A percentile compares a stretch with the other conserved stretches of the same genome.
These are phyloP conservation scores for Plicaturopsis crispa DNA, from an alignment of 768 basidiomycete genomes.

Conservation along the genomic window DNA sequence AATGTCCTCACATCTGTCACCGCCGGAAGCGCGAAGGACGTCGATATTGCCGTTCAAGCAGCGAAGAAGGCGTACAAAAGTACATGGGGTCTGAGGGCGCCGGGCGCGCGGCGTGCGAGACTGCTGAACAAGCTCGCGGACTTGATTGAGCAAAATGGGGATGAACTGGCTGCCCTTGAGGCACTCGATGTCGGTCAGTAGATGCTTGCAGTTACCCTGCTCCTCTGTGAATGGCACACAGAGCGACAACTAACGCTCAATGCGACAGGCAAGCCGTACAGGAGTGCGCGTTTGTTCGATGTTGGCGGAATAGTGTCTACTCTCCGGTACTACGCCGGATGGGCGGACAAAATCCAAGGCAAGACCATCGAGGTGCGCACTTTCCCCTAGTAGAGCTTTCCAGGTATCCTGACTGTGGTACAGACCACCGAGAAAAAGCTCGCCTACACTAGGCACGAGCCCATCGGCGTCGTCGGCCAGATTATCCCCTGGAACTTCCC, in stretches of 20 bases:
- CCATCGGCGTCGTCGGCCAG: conserved; percentile 46
- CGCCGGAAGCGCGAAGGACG: conserved; percentile 48
- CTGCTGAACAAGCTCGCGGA: conserved; percentile 42
- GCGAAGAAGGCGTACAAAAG: conserved; percentile 38
- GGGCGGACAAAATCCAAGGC: conserved; percentile 50
- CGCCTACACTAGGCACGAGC: conserved; percentile 55
- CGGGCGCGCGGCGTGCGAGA: conserved; percentile 29
- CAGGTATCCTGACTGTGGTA: not conserved
- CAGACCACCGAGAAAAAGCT: conserved; percentile 25
- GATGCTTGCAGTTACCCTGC: not conserved
- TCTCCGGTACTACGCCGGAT: conserved; percentile 50
- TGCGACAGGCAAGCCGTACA: conserved; percentile 29
- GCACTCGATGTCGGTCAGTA: conserved; percentile 36
- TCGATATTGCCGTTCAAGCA: conserved; percentile 56
- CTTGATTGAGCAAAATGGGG: conserved; percentile 39
- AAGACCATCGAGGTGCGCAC: conserved; percentile 36
- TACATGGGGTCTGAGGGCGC: conserved; percentile 45
- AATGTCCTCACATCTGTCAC: conserved; percentile 37
- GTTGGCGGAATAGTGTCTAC: conserved; percentile 22
- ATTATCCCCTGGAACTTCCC: conserved; percentile 71
- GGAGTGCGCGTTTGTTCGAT: conserved; percentile 16
- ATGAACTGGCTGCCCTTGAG: conserved; percentile 43
- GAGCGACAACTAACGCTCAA: not conserved
- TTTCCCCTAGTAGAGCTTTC: not conserved
- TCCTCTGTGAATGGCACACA: not conserved